Conservation (phyloP, 1,139 yeast species). For the Hyphopichia fennica region DNA sequence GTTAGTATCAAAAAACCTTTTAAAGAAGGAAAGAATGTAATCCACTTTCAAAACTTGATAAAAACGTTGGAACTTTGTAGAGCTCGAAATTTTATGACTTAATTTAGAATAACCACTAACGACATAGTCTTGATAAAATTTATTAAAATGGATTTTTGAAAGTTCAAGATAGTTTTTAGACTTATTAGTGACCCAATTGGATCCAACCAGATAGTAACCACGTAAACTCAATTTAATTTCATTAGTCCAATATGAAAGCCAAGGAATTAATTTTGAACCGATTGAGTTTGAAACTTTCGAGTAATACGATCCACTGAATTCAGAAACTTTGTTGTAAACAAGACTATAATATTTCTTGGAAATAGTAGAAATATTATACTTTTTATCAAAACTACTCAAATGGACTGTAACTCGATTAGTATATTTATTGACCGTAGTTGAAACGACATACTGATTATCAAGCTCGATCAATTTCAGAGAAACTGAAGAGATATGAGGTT, state of each 20-base stretch:
- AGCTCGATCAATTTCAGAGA: background rate
- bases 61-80: background rate
- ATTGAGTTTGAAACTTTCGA: background rate
- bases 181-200: too few relatives aligned
- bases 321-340: background rate
- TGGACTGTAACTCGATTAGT: background rate
- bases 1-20: background rate
- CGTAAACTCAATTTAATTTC: background rate
- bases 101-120: background rate
- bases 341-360: background rate
- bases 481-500: background rate
- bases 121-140: background rate
- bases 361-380: background rate
- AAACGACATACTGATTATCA: background rate
- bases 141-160: background rate
- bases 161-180: background rate
- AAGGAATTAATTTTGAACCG: slow-evolving; percentile 1
- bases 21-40: background rate
- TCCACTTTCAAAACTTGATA: background rate
- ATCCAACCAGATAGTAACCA: background rate
- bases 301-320: background rate
- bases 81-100: too few relatives aligned
- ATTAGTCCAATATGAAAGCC: background rate
- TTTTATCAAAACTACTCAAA: background rate
- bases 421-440: background rate